Base-by-base conservation (phyloP, 2,329 filamentous ascomycete species). In the Xylariaceae sp. region DNA sequence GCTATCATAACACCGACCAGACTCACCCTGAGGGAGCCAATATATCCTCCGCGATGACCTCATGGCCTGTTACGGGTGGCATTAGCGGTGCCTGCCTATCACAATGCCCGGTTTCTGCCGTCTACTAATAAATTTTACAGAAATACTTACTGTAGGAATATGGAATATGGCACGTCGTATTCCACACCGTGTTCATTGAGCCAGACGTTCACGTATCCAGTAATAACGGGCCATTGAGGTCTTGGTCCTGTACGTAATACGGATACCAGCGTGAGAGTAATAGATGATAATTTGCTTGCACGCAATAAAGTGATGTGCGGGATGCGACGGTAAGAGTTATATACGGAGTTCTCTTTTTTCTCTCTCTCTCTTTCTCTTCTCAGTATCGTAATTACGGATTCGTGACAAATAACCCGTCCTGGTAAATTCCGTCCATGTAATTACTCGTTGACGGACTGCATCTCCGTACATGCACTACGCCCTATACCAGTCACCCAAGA, bases 241-340 rank as follows among this genome's bases (percentile, higher is more conserved):
- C 61, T 52, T 57, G 51, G 30, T 58, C 50, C 59, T 63, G 61
- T 63, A 57, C 59, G 58, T 63, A 61, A 63, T 61, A 47, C 53
- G 51, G 53, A 58, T 49, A 49, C 8, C 47, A 45, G 13, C 41
- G 41, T 45, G n/a, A 45, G 13, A n/a, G n/a, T 17, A 45, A 45
- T 45, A 4, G 23, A 5, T 30, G 23, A 30, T 30, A 30, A 30
- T 30, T 30, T 45, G n/a, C 11, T 45, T 45, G 41, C 2, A 45
- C 41, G 41, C 41, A 45, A 13, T 45, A 45, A 45, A 10, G 37
- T 45, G 13, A n/a, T 45, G 11, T 11, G n/a, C 41, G 41, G 41
- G n/a, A 45, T 45, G 41, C 41, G 13, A 45, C 41, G 10, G 41
- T 45, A n/a, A 6, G n/a, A 45, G 41, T 45, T 30, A 30, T 30